Base-by-base conservation (phyloP, 441 rosid species). In the Melastoma candidum region DNA sequence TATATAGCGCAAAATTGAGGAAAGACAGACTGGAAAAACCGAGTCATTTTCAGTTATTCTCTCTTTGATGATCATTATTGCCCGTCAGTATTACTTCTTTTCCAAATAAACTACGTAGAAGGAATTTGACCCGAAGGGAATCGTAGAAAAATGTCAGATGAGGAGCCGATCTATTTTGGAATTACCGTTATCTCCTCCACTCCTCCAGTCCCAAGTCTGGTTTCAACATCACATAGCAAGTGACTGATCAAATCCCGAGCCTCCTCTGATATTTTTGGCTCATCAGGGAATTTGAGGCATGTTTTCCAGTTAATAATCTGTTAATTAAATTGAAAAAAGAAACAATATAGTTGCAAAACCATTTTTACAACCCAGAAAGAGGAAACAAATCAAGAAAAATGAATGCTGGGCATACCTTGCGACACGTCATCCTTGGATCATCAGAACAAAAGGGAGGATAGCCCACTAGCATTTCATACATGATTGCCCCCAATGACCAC, bases 401-500 rank as follows among this genome's bases (percentile, higher is more conserved):
- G 7, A 36, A 36, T 36, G 41, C 41, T 47, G 54, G 54, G 63
- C 54, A 26, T 51, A 90, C 97, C 96, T 90, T 87, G 68, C 96
- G 95, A 71, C 95, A 87, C 56, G 97, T 80, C 36, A 83, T 77
- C 71, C 96, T 78, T 32, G 92, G 96, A 65, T 90, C 95, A 68
- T 90, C 97, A 55, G 97, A 87, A 70, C 90, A 90, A 68, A 90
- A 90, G 46, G 92, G 96, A 58, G 92, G 95, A 74, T 90, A 87
- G 54, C 95, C 97, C 56, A 87, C 65, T 52, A 90, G 79, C 97
- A 90, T 90, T 76, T 90, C 95, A 61, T 82, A 87, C 84, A 87
- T 72, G 72, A 90, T 87, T 65, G 95, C 94, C 17, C 97, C 95
- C 50, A 90, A 78, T 55, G 97, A 90, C 97, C 97, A 90, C 97